Percentiles rank a stretch among this genome's conserved stretches.
Evolutionary conservation across 2,329 filamentous ascomycete species (phyloP).

Genomic region (Xylaria sp.): DNA sequence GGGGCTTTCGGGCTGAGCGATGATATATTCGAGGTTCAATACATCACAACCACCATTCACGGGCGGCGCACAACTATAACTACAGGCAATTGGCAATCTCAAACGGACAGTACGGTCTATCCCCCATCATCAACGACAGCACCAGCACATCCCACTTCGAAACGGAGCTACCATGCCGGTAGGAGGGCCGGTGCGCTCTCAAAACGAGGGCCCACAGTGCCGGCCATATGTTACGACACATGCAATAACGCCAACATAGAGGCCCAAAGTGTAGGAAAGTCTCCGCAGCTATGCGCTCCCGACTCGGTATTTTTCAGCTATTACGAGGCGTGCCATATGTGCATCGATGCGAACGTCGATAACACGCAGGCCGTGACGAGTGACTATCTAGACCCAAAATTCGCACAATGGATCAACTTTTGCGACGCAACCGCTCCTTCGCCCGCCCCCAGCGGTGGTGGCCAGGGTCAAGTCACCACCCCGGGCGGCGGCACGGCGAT

Average conservation of each 20-base stretch:
- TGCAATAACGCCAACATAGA: conserved; percentile 59
- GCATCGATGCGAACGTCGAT: conserved; percentile 43
- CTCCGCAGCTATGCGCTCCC: conserved; percentile 49
- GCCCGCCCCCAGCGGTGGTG: conserved; percentile 2
- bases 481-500: conserved; percentile 21
- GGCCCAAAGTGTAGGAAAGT: conserved; percentile 55
- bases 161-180: background rate
- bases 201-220: conserved; percentile 50
- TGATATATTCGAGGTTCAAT: conserved; percentile 61
- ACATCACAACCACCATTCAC: conserved; percentile 43
- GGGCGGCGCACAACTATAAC: conserved; percentile 49
- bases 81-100: conserved; percentile 62
- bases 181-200: conserved; percentile 27
- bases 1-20: conserved; percentile 66
- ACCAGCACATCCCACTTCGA: background rate
- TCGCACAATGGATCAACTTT: conserved; percentile 53
- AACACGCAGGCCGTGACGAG: conserved; percentile 38
- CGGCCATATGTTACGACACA: conserved; percentile 55
- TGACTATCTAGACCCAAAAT: conserved; percentile 46
- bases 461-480: conserved; percentile 25
- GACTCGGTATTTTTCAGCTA: conserved; percentile 50
- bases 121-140: conserved; percentile 36
- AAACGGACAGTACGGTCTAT: conserved; percentile 53
- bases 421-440: conserved; percentile 43
- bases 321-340: conserved; percentile 49